phyloP scores from a whole-genome alignment of 2,329 filamentous ascomycete genomes.

The Chaetomiaceae sp. region DNA sequence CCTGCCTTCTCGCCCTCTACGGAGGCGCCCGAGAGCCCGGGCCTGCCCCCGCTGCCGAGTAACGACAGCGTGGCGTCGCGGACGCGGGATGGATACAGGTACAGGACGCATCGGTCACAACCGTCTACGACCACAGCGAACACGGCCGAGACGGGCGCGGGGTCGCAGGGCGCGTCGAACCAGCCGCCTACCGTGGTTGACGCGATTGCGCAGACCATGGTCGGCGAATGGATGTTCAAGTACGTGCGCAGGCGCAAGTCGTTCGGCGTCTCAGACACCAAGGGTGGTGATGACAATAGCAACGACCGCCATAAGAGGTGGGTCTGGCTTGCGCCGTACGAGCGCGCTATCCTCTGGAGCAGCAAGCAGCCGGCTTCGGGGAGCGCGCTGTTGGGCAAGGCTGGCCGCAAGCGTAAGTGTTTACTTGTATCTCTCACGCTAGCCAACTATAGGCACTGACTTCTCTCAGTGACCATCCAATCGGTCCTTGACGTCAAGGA shows the following conservation, averaged over 20 bases:
- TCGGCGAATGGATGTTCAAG: slow-evolving; percentile 96
- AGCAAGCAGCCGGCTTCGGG: slow-evolving; percentile 92
- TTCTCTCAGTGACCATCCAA: slow-evolving; percentile 72
- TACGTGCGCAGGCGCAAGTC: slow-evolving; percentile 84
- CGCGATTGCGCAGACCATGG: slow-evolving; percentile 96
- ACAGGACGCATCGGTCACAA: slow-evolving; percentile 48
- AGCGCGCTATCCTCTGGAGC: slow-evolving; percentile 94
- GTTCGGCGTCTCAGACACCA: slow-evolving; percentile 70
- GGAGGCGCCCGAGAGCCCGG: slow-evolving; percentile 61
- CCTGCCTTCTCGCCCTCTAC: slow-evolving; percentile 63
- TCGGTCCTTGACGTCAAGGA: slow-evolving; percentile 97
- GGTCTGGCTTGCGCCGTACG: slow-evolving; percentile 98
- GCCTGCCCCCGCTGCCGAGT: slow-evolving; percentile 64
- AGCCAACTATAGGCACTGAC: slow-evolving; percentile 20
- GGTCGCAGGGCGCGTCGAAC: slow-evolving; percentile 51
- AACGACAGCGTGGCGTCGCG: slow-evolving; percentile 64
- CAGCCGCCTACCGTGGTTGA: slow-evolving; percentile 81
- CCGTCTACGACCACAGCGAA: slow-evolving; percentile 54
- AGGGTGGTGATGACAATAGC: slow-evolving; percentile 62
- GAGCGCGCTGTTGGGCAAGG: slow-evolving; percentile 84
- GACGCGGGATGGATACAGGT: slow-evolving; percentile 37
- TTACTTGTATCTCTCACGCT: neutral
- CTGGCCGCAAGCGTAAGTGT: slow-evolving; percentile 82
- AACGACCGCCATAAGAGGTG: slow-evolving; percentile 86
- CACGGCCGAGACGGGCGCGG: slow-evolving; percentile 39